phyloP scores from a whole-genome alignment of 2,329 filamentous ascomycete species.

The Hymenoscyphus occultus region DNA sequence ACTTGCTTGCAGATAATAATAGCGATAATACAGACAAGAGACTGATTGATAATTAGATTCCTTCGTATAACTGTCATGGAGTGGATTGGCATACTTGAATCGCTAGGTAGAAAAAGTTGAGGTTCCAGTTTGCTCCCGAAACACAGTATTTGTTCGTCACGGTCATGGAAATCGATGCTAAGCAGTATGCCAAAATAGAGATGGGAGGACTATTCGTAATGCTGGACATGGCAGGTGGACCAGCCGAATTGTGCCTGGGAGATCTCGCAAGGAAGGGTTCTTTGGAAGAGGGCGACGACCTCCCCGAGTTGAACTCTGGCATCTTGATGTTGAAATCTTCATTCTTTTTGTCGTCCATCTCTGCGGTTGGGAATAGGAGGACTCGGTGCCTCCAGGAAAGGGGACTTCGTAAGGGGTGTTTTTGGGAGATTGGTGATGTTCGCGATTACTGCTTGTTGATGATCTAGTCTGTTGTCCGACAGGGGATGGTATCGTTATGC shows the following conservation, averaged over 20 bases:
- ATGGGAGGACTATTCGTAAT: constrained; percentile 73
- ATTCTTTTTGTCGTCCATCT: constrained; percentile 88
- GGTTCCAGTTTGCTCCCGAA: constrained; percentile 85
- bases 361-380: constrained; percentile 29
- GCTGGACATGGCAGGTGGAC: constrained; percentile 29
- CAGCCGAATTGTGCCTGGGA: constrained; percentile 31
- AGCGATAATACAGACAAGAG: constrained; percentile 80
- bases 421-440: constrained; percentile 5
- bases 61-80: constrained; percentile 12
- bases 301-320: constrained; percentile 41
- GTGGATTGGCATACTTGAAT: constrained; percentile 68
- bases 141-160: constrained; percentile 99
- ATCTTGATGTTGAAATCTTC: constrained; percentile 73
- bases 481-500: neutral
- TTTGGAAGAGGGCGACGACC: constrained; percentile 37
- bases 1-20: constrained; percentile 79
- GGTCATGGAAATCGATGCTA: constrained; percentile 98
- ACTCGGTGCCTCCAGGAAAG: neutral
- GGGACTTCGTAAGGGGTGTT: constrained; percentile 19
- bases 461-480: neutral
- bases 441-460: neutral
- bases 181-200: constrained; percentile 86
- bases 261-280: constrained; percentile 38
- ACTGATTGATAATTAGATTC: constrained; percentile 50
- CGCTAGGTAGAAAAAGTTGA: constrained; percentile 92